Conservation (phyloP, 1,139 yeast species). For the Eremothecium coryli region DNA sequence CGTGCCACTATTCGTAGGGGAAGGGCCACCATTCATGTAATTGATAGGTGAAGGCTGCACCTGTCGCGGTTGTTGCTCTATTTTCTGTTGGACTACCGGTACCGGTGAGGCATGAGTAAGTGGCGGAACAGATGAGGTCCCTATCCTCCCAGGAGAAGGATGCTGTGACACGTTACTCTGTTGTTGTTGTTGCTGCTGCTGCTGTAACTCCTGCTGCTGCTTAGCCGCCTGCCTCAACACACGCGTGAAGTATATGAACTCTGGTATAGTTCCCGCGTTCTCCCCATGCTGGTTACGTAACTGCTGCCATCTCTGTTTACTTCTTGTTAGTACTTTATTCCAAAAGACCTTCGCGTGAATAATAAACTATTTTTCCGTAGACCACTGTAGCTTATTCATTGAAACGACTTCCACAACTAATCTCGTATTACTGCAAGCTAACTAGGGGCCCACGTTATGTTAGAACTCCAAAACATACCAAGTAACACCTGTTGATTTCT, state of each 20-base stretch:
- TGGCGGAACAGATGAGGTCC: not conserved
- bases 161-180: constrained; percentile 11
- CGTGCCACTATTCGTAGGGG: constrained; percentile 4
- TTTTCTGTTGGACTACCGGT: constrained; percentile 10
- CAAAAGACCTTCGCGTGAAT: not conserved
- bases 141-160: constrained; percentile 8
- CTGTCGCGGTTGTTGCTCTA: constrained; percentile 39
- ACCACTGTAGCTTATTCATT: too few relatives aligned
- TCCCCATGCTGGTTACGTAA: constrained; percentile 56
- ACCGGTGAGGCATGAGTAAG: not conserved
- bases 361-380: not conserved
- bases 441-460: too few relatives aligned
- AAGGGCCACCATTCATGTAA: constrained; percentile 14
- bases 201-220: constrained; percentile 33
- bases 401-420: too few relatives aligned
- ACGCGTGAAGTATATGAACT: constrained; percentile 50
- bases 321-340: constrained; percentile 10
- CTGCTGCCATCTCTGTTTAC: constrained; percentile 49
- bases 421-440: too few relatives aligned
- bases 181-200: constrained; percentile 12
- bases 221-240: constrained; percentile 46
- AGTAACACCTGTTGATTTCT: constrained; percentile 30
- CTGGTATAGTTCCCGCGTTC: constrained; percentile 51
- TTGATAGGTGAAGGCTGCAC: constrained; percentile 18
- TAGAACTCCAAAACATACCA: constrained; percentile 14